Percentiles rank a stretch among this genome's conserved stretches.
These are phyloP conservation scores for Oryza meyeriana DNA, from an alignment of 176 grass and related monocot species.

Conservation along the genomic window DNA sequence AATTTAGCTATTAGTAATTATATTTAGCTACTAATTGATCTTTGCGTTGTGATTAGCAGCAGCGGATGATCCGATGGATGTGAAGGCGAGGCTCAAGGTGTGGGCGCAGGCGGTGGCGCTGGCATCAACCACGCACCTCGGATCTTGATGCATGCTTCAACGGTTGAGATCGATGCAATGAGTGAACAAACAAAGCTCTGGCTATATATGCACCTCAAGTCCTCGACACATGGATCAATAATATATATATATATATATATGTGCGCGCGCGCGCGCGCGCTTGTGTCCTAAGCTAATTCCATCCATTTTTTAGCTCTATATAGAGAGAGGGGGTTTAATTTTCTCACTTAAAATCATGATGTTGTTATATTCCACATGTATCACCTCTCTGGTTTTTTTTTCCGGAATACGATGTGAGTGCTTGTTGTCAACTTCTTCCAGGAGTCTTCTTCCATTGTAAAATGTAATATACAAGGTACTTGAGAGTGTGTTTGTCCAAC, in stretches of 20 bases:
- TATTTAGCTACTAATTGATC: neutral
- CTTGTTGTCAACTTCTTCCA: neutral
- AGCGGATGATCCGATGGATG: slow-evolving; percentile 59
- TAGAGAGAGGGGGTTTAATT: neutral
- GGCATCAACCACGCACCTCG: slow-evolving; percentile 55
- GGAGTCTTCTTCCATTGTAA: neutral
- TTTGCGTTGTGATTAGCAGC: neutral
- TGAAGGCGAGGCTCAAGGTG: slow-evolving; percentile 70
- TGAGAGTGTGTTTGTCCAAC: neutral
- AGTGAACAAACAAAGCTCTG: neutral
- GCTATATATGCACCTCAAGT: neutral
- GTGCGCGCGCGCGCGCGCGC: too few species aligned
- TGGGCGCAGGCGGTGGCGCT: slow-evolving; percentile 78
- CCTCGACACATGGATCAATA: neutral
- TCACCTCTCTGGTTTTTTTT: neutral
- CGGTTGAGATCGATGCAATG: neutral
- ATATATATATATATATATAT: too few species aligned
- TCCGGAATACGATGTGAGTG: neutral
- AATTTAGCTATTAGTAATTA: neutral
- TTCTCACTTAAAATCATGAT: neutral
- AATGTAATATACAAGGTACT: neutral
- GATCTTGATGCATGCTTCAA: neutral
- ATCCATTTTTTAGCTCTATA: neutral
- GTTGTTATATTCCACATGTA: neutral
- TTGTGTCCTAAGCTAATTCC: neutral